Percentiles rank a stretch among this genome's conserved stretches.
These are phyloP conservation scores for Pigoraptor vietnamica DNA, from an alignment of 78 protist genomes.

Conservation along the genomic window DNA sequence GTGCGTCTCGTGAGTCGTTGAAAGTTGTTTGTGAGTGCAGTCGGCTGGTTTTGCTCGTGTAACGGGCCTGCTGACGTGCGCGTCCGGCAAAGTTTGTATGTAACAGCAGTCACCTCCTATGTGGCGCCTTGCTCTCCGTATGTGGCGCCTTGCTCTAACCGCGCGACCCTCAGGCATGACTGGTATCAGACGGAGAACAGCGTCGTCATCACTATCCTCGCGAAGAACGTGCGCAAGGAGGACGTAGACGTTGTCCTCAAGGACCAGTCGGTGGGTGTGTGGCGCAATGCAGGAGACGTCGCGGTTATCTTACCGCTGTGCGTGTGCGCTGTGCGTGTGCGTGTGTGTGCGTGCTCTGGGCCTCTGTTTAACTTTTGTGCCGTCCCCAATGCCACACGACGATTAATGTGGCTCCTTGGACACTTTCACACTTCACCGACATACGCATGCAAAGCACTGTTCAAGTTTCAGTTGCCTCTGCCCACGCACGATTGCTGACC, in stretches of 20 bases:
- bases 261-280: not conserved
- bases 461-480: too few species aligned
- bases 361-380: not conserved
- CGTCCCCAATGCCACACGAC: too few species aligned
- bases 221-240: conserved; percentile 1
- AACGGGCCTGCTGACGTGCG: too few species aligned
- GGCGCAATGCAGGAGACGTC: not conserved
- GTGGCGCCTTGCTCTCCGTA: not conserved
- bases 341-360: not conserved
- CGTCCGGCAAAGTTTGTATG: too few species aligned
- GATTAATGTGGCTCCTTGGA: too few species aligned
- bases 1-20: not conserved
- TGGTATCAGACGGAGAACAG: conserved; percentile 28
- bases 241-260: conserved; percentile 10
- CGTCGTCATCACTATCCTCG: conserved; percentile 15
- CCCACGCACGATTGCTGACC: not conserved
- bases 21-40: too few species aligned
- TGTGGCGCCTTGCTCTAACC: not conserved
- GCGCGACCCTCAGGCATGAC: conserved; percentile 3
- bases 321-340: not conserved
- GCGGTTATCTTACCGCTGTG: not conserved
- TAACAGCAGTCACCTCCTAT: too few species aligned
- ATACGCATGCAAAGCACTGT: too few species aligned
- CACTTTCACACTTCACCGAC: too few species aligned
- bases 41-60: too few species aligned